These are phyloP conservation scores for Trichoderma koningiopsis DNA, from an alignment of 2,329 filamentous ascomycete genomes.

Conservation along the genomic window DNA sequence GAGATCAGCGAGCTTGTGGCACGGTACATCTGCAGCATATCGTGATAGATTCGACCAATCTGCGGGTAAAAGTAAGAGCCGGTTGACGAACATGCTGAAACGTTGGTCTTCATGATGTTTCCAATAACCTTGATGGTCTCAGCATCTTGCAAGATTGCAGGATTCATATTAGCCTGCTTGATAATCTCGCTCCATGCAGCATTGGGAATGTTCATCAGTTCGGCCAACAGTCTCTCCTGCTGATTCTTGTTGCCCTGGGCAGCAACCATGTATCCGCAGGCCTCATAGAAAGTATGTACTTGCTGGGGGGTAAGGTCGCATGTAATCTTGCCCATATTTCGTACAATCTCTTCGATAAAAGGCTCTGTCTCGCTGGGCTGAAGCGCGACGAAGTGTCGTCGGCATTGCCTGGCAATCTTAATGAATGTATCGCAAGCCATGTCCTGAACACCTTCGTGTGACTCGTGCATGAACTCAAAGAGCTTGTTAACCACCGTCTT, in stretches of 20 bases:
- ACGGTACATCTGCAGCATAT: constrained; percentile 99
- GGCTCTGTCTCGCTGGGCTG: constrained; percentile 93
- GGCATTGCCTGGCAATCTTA: constrained; percentile 98
- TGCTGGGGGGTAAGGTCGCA: constrained; percentile 94
- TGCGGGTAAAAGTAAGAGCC: constrained; percentile 98
- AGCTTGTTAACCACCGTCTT: constrained; percentile 99
- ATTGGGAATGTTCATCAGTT: constrained; percentile 93
- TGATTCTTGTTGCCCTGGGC: constrained; percentile 94
- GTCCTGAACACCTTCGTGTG: constrained; percentile 97
- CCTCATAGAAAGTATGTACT: constrained; percentile 98
- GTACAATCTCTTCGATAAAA: constrained; percentile 98
- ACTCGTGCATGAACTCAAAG: constrained; percentile 99
- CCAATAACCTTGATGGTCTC: constrained; percentile 98
- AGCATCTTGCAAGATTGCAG: constrained; percentile 82
- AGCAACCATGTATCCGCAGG: constrained; percentile 98
- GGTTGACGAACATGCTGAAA: constrained; percentile 95
- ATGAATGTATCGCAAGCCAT: constrained; percentile 99
- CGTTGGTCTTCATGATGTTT: constrained; percentile 99
- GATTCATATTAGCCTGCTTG: constrained; percentile 79
- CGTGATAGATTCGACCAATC: constrained; percentile 94
- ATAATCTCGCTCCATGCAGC: constrained; percentile 96
- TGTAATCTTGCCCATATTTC: constrained; percentile 94
- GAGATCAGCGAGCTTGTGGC: constrained; percentile 97
- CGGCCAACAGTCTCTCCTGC: constrained; percentile 86
- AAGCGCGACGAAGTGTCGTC: constrained; percentile 93